Conservation (phyloP, 2,329 filamentous ascomycete genomes). For the Curvularia hawaiiensis region DNA sequence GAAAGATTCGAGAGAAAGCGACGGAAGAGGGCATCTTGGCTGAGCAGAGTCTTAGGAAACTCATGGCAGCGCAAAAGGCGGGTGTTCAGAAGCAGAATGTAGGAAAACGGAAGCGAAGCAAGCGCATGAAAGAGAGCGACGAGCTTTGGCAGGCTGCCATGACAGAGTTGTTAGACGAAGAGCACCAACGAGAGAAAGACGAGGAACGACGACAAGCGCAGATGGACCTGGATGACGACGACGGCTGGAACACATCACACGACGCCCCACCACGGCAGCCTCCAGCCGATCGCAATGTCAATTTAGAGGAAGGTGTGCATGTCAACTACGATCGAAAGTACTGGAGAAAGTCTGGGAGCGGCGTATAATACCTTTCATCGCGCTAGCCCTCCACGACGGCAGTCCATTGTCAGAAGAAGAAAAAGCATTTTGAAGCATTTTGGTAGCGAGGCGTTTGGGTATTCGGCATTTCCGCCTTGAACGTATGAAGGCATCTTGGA, state of each 20-base stretch:
- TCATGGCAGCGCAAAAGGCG: conserved; percentile 57
- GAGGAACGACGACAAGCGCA: conserved; percentile 28
- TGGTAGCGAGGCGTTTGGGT: conserved; percentile 49
- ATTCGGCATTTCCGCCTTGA: conserved; percentile 28
- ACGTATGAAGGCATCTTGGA: conserved; percentile 15
- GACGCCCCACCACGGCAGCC: conserved; percentile 35
- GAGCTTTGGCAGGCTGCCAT: conserved; percentile 63
- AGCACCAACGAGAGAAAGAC: conserved; percentile 39
- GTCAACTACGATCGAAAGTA: conserved; percentile 66
- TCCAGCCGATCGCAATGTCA: conserved; percentile 37
- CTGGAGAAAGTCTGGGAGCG: conserved; percentile 57
- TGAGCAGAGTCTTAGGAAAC: conserved; percentile 67
- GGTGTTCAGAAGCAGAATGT: conserved; percentile 48
- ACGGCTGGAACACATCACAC: conserved; percentile 26
- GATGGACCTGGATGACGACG: conserved; percentile 28
- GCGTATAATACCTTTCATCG: conserved; percentile 18
- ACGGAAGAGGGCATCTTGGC: conserved; percentile 69
- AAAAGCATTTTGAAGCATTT: conserved; percentile 30
- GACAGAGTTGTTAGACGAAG: conserved; percentile 54
- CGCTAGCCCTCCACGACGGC: not conserved
- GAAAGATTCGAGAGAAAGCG: conserved; percentile 65
- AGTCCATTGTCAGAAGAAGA: not conserved
- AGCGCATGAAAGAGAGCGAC: conserved; percentile 51
- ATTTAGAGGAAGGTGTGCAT: conserved; percentile 48
- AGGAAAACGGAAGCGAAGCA: conserved; percentile 49